Evolutionary conservation across 768 basidiomycete species (phyloP).

Genomic region (Lactarius quietus): DNA sequence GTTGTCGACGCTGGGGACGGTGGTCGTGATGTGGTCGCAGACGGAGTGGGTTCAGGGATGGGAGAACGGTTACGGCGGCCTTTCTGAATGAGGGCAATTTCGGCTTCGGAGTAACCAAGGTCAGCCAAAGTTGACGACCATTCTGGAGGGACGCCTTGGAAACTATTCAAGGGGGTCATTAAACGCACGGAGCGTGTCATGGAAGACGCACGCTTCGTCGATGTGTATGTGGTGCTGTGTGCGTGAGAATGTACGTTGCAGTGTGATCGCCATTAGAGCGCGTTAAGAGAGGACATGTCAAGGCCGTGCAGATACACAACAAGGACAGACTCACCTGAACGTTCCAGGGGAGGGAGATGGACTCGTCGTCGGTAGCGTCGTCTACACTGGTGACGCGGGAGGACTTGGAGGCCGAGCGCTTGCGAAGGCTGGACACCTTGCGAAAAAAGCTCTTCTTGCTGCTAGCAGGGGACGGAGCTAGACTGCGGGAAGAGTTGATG

Average conservation of each 20-base stretch:
- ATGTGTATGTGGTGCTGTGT: conserved; percentile 25
- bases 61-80: conserved; percentile 23
- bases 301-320: not conserved
- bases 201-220: conserved; percentile 23
- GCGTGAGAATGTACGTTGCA: not conserved
- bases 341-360: conserved; percentile 26
- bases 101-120: conserved; percentile 26
- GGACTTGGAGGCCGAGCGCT: conserved; percentile 21
- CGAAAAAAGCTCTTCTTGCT: conserved; percentile 21
- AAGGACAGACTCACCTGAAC: conserved; percentile 18
- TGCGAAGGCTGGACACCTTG: conserved; percentile 21
- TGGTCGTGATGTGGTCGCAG: not conserved
- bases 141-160: conserved; percentile 22
- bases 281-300: not conserved
- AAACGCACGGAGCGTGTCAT: not conserved
- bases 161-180: conserved; percentile 7
- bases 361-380: conserved; percentile 14
- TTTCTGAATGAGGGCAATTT: conserved; percentile 23
- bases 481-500: not conserved
- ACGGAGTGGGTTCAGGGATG: not conserved
- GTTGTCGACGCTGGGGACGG: conserved; percentile 17
- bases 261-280: not conserved
- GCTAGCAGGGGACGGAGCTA: not conserved
- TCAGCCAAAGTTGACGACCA: conserved; percentile 22
- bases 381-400: not conserved